phyloP scores from a whole-genome alignment of 2,329 filamentous ascomycete genomes.

The Exophiala sideris region DNA sequence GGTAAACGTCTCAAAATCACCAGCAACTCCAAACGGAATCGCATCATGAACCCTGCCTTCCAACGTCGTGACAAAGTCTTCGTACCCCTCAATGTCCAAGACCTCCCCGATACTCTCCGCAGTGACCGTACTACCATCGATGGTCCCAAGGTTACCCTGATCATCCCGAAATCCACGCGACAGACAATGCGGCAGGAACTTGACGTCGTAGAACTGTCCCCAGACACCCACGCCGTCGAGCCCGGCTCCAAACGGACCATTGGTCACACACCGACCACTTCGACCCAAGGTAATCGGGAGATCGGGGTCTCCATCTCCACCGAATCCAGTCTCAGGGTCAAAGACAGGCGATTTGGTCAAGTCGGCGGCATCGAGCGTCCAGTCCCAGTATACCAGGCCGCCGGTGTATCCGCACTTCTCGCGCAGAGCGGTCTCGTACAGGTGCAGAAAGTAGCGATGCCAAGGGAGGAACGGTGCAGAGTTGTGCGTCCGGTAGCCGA shows the following conservation, averaged over 20 bases:
- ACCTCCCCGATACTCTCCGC: neutral
- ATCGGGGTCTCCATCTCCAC: slow-evolving; percentile 8
- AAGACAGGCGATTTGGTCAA: slow-evolving; percentile 9
- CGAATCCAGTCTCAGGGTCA: slow-evolving; percentile 13
- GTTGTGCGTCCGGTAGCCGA: slow-evolving; percentile 29
- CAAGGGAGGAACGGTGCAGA: slow-evolving; percentile 35
- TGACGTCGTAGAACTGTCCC: neutral
- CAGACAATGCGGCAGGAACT: slow-evolving; percentile 5
- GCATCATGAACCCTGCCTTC: slow-evolving; percentile 7
- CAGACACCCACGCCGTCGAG: neutral
- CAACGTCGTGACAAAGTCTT: slow-evolving; percentile 1
- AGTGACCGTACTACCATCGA: neutral
- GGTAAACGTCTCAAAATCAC: slow-evolving; percentile 4
- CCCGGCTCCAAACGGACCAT: slow-evolving; percentile 4
- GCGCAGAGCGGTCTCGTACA: slow-evolving; percentile 32
- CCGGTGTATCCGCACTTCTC: slow-evolving; percentile 31
- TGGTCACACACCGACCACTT: neutral
- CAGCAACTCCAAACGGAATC: slow-evolving; percentile 5
- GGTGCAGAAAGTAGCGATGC: slow-evolving; percentile 36
- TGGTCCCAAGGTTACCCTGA: neutral
- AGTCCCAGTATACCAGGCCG: slow-evolving; percentile 35
- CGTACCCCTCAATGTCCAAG: neutral
- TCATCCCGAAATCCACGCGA: slow-evolving; percentile 4
- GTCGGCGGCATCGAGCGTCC: slow-evolving; percentile 28
- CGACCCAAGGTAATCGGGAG: neutral